Percentiles rank a stretch among this genome's conserved stretches.
These are phyloP conservation scores for Rhodomyrtus psidioides DNA, from an alignment of 441 rosid genomes.

Conservation along the genomic window DNA sequence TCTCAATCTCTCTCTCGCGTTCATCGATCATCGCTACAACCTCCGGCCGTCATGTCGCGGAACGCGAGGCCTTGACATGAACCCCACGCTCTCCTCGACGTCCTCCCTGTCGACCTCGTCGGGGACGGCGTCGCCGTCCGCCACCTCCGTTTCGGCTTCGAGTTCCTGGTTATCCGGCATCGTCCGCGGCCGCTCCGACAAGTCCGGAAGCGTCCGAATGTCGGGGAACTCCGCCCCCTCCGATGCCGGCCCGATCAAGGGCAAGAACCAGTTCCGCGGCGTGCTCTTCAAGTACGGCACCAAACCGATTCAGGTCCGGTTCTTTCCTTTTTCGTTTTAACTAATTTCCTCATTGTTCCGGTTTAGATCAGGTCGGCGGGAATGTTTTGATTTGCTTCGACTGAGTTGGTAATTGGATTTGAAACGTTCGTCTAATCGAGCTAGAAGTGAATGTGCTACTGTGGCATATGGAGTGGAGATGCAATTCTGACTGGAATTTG, in stretches of 20 bases:
- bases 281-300: slow-evolving; percentile 89
- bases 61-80: slow-evolving; percentile 22
- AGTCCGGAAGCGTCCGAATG: slow-evolving; percentile 31
- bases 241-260: slow-evolving; percentile 49
- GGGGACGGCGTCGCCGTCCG: slow-evolving; percentile 25
- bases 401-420: neutral
- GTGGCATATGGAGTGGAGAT: neutral
- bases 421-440: neutral
- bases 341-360: neutral
- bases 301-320: slow-evolving; percentile 70
- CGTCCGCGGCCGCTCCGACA: slow-evolving; percentile 60
- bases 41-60: neutral
- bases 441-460: neutral
- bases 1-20: neutral
- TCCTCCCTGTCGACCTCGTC: slow-evolving; percentile 21
- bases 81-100: slow-evolving; percentile 30
- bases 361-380: neutral
- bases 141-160: slow-evolving; percentile 18
- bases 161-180: slow-evolving; percentile 82
- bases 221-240: slow-evolving; percentile 18
- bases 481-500: neutral
- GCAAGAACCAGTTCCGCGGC: slow-evolving; percentile 90
- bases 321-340: neutral
- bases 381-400: neutral
- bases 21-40: neutral